Evolutionary conservation across 805 yeast genomes (phyloP), one percentile per base, ranked within the genome.

Genomic region (Ogataea polymorpha): DNA sequence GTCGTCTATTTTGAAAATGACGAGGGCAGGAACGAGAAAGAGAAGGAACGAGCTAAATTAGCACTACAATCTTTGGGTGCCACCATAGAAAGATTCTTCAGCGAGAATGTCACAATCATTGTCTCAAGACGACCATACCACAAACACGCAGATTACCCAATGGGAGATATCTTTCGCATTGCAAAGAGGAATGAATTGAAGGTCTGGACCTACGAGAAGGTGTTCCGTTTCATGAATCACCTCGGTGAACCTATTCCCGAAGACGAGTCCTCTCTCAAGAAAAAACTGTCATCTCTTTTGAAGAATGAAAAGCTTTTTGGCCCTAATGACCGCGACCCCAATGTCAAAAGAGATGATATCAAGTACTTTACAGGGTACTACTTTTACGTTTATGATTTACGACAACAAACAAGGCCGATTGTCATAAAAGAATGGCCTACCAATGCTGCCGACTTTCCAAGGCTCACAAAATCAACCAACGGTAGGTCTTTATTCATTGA

Each of bases 201-300:
- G 60, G 84, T 90, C 17, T 91, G 97, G 96, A 78, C 82, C 28
- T 81, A 77, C 54, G 95, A 87, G 41, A 91, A 90, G 61, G 88
- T 90, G 2, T 75, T 80, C 54, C 67, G 96, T 37, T 90, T 90
- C 55, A 71, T 89, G 60, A 75, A 72, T 46, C 78, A 86, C 59
- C 65, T 86, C 53, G 80, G 78, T 35, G 79, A 55, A 39, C 55
- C 62, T 10, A 44, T 57, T 13, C 58, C 58, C 3, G 58, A 55
- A 20, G 56, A 46, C 32, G 58, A 49, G 30, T 51, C 49, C 2
- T 43, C 46, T 23, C 33, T 48, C 29, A 49, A 52, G n/a, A 51
- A 42, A 12, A 58, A 59, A 29, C 63, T 82, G 34, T 74, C 82
- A 3, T 77, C 82, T 35, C 69, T 91, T 48, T 72, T 91, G 53